These are phyloP conservation scores for Oryza glumipatula DNA, from an alignment of 176 grass and related monocot species.

Conservation along the genomic window DNA sequence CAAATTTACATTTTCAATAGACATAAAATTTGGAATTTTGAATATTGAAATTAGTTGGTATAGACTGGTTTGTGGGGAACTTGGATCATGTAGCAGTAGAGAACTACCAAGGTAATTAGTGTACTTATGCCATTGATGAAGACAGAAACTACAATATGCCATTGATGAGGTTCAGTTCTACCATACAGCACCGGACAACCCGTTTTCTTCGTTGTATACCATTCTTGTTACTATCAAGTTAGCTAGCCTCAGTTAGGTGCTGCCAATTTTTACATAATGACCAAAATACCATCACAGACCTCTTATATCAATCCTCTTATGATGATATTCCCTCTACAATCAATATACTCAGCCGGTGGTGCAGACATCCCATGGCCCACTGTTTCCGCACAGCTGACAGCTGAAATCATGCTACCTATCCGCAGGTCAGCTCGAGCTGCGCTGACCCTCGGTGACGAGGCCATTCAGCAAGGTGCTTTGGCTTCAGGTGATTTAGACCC, in stretches of 20 bases:
- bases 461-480: neutral
- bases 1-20: neutral
- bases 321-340: neutral
- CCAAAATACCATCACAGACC: neutral
- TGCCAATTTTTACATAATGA: neutral
- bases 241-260: neutral
- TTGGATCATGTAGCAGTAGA: slow-evolving; percentile 10
- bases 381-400: neutral
- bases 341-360: neutral
- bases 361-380: neutral
- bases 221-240: neutral
- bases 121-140: neutral
- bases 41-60: neutral
- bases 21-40: neutral
- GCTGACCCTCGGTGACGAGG: neutral
- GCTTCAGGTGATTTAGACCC: neutral
- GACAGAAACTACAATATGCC: neutral
- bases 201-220: neutral
- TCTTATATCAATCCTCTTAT: neutral
- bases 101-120: neutral
- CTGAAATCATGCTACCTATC: neutral
- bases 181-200: neutral
- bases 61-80: neutral
- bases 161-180: neutral
- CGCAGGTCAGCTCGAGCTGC: neutral